Evolutionary conservation across 1,284 basidiomycete species (phyloP), one percentile per base, ranked within the genome.

Genomic region (Ustilago esculenta): DNA sequence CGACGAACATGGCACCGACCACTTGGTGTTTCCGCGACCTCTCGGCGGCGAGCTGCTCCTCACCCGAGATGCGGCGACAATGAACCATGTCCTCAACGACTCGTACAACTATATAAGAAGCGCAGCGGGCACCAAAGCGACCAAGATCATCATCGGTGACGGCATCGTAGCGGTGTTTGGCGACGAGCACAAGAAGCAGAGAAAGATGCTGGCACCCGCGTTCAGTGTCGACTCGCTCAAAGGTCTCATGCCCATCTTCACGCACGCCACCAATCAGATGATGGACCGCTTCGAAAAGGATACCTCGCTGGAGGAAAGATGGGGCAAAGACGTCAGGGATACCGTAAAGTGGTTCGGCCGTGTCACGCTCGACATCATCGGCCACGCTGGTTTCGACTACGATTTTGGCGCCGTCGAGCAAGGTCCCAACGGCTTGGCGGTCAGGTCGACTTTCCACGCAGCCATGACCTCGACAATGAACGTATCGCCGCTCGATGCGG

Each of bases 381-480:
- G 69, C 6, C 54, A 35, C 11, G 69, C 69, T 5, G 69, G 69
- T 10, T 72, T 72, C 48, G 69, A 67, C 40, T 72, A 72, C 52
- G 64, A 72, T 33, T 72, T 67, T 47, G 60, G 63, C 6, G 71
- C 71, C 12, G 61, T 73, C 17, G 60, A 64, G 27, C 60, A 68
- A 37, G 71, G 71, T 5, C 63, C 63, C 12, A 71, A 71, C 18
- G 68, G 68, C 5, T n/a, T 67, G 2, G 63, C 68, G 1, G 63
- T 71, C 8, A 34, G 68, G 25, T 66, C 61, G 0, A 50, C 54
- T 3, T 71, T 71, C 54, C 68, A 71, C 32, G 68, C 64, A 9
- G 68, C 68, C 24, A 71, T 71, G 68, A 67, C 68, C 1, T 61
- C 63, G 37, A 71, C 58, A 8, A 71, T 71, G 68, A 71, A 71